Conservation (phyloP, 257 asterid genomes). For the Solanum virginianum region DNA sequence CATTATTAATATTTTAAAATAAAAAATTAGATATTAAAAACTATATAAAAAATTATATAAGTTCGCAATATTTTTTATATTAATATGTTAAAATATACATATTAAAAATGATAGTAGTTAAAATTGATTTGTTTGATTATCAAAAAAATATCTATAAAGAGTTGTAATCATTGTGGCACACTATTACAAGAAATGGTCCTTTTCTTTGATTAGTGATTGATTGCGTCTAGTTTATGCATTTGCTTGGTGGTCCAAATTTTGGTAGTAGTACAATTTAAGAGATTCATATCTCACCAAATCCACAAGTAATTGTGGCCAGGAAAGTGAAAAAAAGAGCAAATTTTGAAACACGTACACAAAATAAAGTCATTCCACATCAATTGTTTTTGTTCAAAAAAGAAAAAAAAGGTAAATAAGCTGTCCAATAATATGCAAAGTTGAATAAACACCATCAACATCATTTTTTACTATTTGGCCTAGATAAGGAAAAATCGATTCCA, state of each 20-base stretch:
- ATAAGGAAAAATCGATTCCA: background rate
- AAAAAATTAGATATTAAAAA: too few species aligned
- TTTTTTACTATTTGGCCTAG: too few species aligned
- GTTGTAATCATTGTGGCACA: background rate
- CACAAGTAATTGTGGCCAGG: background rate
- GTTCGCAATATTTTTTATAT: too few species aligned
- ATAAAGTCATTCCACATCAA: background rate
- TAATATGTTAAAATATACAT: too few species aligned
- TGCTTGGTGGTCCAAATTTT: background rate
- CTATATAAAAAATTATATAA: too few species aligned
- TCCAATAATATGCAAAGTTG: background rate
- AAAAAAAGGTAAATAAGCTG: background rate
- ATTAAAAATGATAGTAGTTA: too few species aligned
- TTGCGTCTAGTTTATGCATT: background rate
- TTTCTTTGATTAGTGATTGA: background rate
- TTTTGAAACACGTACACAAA: background rate
- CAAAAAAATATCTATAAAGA: too few species aligned
- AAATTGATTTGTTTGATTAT: too few species aligned
- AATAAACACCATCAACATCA: background rate
- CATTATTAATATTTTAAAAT: too few species aligned
- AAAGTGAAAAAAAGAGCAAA: background rate
- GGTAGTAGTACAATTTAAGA: background rate
- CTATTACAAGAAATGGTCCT: background rate
- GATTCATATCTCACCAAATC: background rate
- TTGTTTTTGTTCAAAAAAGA: background rate